These are phyloP conservation scores for Tripidium arundinaceum DNA, from an alignment of 202 grass and related monocot species.

Conservation along the genomic window DNA sequence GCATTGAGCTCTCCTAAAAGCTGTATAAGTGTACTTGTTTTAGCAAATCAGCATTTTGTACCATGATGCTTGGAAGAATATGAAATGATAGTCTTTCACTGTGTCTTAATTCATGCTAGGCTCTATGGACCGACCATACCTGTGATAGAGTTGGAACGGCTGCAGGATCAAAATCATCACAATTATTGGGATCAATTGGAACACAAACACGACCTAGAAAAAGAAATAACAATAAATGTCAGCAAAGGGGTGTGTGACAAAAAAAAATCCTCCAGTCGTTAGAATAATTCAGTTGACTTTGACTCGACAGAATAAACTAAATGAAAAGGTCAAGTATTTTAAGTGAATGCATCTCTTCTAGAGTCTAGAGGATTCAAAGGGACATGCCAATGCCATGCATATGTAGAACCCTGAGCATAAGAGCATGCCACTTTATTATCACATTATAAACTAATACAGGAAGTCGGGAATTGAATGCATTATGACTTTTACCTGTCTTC, in stretches of 20 bases:
- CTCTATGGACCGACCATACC: slow-evolving; percentile 33
- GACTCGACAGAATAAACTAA: too few species aligned
- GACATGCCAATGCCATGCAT: too few species aligned
- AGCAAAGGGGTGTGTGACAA: neutral
- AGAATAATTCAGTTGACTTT: too few species aligned
- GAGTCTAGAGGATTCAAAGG: slow-evolving; percentile 11
- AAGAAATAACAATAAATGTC: slow-evolving; percentile 34
- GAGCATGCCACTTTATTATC: neutral
- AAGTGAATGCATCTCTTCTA: neutral
- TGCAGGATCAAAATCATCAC: slow-evolving; percentile 81
- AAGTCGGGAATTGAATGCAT: neutral
- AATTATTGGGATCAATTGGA: slow-evolving; percentile 79
- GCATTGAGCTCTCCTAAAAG: slow-evolving; percentile 84
- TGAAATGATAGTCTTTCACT: neutral
- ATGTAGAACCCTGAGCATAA: neutral
- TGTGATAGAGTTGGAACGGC: slow-evolving; percentile 62
- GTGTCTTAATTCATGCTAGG: neutral
- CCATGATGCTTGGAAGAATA: neutral
- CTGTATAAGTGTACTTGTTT: slow-evolving; percentile 37
- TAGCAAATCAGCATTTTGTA: slow-evolving; percentile 11
- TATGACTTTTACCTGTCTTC: slow-evolving; percentile 66
- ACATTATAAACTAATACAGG: neutral
- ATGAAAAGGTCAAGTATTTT: neutral
- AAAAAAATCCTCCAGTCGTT: neutral
- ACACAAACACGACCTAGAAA: slow-evolving; percentile 73